Percentiles rank a stretch among this genome's conserved stretches.
Evolutionary conservation across 2,329 filamentous ascomycete genomes (phyloP).

Genomic region (Fusarium albidum): DNA sequence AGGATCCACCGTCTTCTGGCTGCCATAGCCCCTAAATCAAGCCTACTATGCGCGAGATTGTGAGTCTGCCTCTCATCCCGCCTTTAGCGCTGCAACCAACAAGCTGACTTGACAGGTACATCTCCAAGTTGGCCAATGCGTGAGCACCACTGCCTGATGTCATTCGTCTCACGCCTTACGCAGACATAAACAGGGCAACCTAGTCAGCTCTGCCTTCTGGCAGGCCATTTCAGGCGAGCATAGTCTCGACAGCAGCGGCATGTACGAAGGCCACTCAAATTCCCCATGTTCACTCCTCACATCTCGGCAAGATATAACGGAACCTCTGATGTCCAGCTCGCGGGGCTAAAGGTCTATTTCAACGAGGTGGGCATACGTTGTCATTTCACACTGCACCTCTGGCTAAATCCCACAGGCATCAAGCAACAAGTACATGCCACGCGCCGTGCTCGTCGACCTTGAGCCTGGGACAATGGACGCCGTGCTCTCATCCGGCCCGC

Average conservation of each 20-base stretch:
- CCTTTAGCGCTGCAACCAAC: too few relatives aligned
- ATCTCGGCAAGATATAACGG: too few relatives aligned
- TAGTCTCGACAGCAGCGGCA: conserved; percentile 95
- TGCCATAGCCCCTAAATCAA: too few relatives aligned
- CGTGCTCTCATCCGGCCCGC: conserved; percentile 96
- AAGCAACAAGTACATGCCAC: conserved; percentile 98
- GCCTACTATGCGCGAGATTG: too few relatives aligned
- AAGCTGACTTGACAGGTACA: conserved; percentile 98
- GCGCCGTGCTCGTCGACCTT: conserved; percentile 98
- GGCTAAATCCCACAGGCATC: conserved; percentile 71
- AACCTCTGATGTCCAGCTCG: conserved; percentile 97
- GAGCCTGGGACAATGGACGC: conserved; percentile 99
- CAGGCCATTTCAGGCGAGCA: conserved; percentile 90
- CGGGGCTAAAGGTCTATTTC: conserved; percentile 99
- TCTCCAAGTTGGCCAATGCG: conserved; percentile 99
- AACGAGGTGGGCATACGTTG: conserved; percentile 75
- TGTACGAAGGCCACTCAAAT: too few relatives aligned
- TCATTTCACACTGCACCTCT: too few relatives aligned
- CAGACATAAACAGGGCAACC: conserved; percentile 87
- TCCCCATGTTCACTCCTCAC: too few relatives aligned
- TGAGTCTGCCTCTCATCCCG: too few relatives aligned
- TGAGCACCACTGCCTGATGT: too few relatives aligned
- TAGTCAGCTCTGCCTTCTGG: conserved; percentile 99
- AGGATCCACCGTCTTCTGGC: too few relatives aligned
- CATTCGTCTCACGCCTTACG: conserved; percentile 14